Conservation (phyloP, 768 basidiomycete species). For the Pisolithus microcarpus region DNA sequence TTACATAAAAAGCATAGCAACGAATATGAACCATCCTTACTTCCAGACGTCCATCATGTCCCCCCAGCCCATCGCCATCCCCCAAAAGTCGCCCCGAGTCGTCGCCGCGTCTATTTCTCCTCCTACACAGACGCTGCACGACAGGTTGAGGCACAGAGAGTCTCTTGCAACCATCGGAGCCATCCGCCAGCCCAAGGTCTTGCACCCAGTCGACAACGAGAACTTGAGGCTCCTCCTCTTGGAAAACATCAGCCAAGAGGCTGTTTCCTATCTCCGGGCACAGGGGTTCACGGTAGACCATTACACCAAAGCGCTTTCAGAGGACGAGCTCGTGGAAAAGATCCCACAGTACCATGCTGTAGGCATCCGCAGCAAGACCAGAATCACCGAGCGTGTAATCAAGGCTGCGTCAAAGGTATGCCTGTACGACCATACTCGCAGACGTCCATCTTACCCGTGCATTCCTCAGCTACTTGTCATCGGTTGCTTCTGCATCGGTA, state of each 20-base stretch:
- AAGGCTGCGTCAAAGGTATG: slow-evolving; percentile 79
- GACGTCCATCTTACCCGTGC: not conserved
- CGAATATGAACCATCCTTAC: slow-evolving; percentile 9
- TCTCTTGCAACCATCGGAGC: slow-evolving; percentile 24
- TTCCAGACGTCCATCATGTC: slow-evolving; percentile 34
- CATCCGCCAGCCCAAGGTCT: slow-evolving; percentile 58
- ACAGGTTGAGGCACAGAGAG: slow-evolving; percentile 37
- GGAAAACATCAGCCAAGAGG: slow-evolving; percentile 93
- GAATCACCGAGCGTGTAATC: slow-evolving; percentile 85
- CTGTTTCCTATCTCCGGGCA: slow-evolving; percentile 67
- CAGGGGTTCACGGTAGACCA: slow-evolving; percentile 94
- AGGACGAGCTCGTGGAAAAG: slow-evolving; percentile 84
- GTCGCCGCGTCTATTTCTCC: slow-evolving; percentile 54
- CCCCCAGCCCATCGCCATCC: slow-evolving; percentile 39
- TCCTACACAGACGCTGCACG: slow-evolving; percentile 34
- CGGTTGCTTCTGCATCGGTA: slow-evolving; percentile 99
- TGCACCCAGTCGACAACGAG: slow-evolving; percentile 79
- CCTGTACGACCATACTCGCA: not conserved
- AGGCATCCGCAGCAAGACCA: slow-evolving; percentile 97
- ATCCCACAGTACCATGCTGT: slow-evolving; percentile 86
- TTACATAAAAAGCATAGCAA: slow-evolving; percentile 3
- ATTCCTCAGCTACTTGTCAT: slow-evolving; percentile 76
- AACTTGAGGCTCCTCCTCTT: slow-evolving; percentile 77
- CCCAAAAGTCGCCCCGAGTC: slow-evolving; percentile 19
- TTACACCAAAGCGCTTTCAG: slow-evolving; percentile 75